phyloP scores from a whole-genome alignment of 257 asterid species.

The Phtheirospermum japonicum region DNA sequence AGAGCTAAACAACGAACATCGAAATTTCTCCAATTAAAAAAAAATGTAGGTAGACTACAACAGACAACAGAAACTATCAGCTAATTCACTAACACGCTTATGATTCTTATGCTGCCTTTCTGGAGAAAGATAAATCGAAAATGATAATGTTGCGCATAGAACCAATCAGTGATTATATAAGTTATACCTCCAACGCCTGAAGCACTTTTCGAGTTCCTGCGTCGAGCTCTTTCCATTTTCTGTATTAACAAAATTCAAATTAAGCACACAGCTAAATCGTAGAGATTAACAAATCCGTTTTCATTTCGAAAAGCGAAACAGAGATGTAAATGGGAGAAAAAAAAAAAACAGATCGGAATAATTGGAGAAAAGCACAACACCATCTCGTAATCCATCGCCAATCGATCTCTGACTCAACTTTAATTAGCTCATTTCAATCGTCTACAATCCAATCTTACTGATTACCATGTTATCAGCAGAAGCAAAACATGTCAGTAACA shows the following conservation, averaged over 20 bases:
- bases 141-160: not conserved
- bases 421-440: constrained; percentile 23
- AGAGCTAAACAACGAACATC: not conserved
- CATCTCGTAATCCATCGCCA: constrained; percentile 13
- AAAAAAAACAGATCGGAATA: constrained; percentile 27
- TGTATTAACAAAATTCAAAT: not conserved
- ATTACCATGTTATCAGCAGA: not conserved
- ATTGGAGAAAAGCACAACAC: constrained; percentile 32
- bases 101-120: not conserved
- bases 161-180: no score
- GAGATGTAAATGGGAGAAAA: constrained; percentile 22
- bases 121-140: not conserved
- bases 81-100: not conserved
- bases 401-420: constrained; percentile 27
- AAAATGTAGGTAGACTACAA: not conserved
- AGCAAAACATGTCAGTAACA: not conserved
- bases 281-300: not conserved
- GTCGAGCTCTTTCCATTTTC: constrained; percentile 60
- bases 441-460: constrained; percentile 24
- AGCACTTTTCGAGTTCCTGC: constrained; percentile 53
- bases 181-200: constrained; percentile 51
- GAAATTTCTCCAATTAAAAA: not conserved
- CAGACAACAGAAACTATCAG: not conserved
- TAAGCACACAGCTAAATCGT: constrained; percentile 10
- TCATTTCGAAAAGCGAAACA: not conserved